Evolutionary conservation across 805 yeast species (phyloP), one percentile per base, ranked within the genome.

Genomic region (Grigorovia jiainica): DNA sequence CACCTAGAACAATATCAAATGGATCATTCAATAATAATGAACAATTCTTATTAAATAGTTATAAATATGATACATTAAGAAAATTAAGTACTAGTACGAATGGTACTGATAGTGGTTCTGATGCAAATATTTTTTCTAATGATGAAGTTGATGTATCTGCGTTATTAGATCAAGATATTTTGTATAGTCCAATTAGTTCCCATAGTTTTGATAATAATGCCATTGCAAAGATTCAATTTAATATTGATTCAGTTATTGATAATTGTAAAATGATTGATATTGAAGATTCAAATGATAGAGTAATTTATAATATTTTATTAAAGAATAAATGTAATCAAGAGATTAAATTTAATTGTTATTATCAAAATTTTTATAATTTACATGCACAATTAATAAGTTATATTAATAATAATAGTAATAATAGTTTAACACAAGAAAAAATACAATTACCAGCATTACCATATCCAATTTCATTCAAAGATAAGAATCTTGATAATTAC

Each of bases 291-390:
- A 41, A 47, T 4, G 43, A 39, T 16, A 47, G 58, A 25, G 40
- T 52, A 17, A 36, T 45, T 39, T 55, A 55, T 40, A 36, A 40
- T 5, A n/a, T 53, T n/a, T 45, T 43, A n/a, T 29, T 50, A 15
- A 41, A 23, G 4, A 43, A 43, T 30, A n/a, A 17, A 15, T 38
- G 47, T 3, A 43, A 45, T 9, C 47, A 48, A 37, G 42, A 36
- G 27, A 8, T 41, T 17, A 7, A 40, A 48, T 21, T 35, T 43
- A 23, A n/a, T n/a, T 43, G 51, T 9, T 49, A 47, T 33, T 54
- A 53, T 30, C 49, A 50, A 17, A 53, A 54, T 36, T 54, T 54
- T 38, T 55, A 54, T 38, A 31, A 39, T 19, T 38, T 55, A 38
- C 60, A 55, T 37, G 32, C 45, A 10, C 40, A 44, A 37, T 16